Evolutionary conservation across 2,329 filamentous ascomycete species (phyloP).

Genomic region (Fusarium pseudonygamai): DNA sequence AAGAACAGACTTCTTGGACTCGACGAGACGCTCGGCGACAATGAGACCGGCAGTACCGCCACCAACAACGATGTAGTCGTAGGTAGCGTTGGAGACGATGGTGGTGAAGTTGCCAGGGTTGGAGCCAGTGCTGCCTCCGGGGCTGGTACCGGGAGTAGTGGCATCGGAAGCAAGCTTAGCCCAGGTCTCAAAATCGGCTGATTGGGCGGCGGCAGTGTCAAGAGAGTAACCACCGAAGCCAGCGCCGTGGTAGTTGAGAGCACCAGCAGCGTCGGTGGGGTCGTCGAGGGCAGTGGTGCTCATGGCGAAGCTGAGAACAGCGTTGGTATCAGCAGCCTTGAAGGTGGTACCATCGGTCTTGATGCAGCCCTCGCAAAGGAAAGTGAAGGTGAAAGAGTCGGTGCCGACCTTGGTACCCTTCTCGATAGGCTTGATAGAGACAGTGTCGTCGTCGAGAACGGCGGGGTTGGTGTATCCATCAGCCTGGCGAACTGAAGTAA

Average conservation of each 20-base stretch:
- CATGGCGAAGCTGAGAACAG: conserved; percentile 67
- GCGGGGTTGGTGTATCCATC: conserved; percentile 67
- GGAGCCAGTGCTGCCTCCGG: conserved; percentile 40
- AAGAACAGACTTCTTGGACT: conserved; percentile 71
- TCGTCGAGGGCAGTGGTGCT: conserved; percentile 55
- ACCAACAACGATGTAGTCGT: conserved; percentile 72
- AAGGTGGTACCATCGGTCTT: conserved; percentile 57
- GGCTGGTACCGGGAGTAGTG: conserved; percentile 41
- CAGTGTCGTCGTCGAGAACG: conserved; percentile 68
- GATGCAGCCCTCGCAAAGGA: conserved; percentile 69
- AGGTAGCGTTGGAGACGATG: conserved; percentile 49
- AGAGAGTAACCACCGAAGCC: conserved; percentile 57
- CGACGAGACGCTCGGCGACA: conserved; percentile 66
- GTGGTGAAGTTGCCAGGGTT: conserved; percentile 44
- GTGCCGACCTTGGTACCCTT: conserved; percentile 67
- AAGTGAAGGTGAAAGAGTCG: conserved; percentile 70
- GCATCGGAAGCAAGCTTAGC: conserved; percentile 55
- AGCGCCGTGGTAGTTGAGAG: conserved; percentile 52
- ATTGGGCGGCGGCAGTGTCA: conserved; percentile 49
- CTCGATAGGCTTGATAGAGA: conserved; percentile 60
- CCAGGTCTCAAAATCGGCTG: conserved; percentile 54
- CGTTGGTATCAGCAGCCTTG: conserved; percentile 54
- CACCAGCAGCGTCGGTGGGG: conserved; percentile 45
- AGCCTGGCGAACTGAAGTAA: conserved; percentile 67
- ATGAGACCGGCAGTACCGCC: conserved; percentile 69